Percentiles rank a stretch among this genome's conserved stretches.
These are phyloP conservation scores for Backusella tuberculispora DNA, from an alignment of 192 early-diverging fungal species.

Conservation along the genomic window DNA sequence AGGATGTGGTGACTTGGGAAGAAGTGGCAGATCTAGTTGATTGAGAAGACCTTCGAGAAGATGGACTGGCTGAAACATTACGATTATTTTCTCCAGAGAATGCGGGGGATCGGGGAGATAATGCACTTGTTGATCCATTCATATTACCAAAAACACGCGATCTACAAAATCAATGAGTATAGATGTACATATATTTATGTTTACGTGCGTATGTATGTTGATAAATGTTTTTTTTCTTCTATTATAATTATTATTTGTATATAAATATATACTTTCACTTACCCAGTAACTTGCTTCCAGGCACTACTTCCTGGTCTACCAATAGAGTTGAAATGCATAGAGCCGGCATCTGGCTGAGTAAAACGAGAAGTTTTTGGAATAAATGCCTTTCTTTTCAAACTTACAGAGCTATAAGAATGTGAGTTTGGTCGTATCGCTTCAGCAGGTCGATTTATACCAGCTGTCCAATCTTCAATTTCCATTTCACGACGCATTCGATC, in stretches of 20 bases:
- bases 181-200: constrained; percentile 1
- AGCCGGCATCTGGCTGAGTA: constrained; percentile 37
- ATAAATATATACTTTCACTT: background rate
- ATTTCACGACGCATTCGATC: constrained; percentile 68
- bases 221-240: background rate
- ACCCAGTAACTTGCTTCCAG: constrained; percentile 33
- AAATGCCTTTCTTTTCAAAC: constrained; percentile 5
- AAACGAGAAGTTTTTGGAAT: constrained; percentile 42
- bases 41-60: constrained; percentile 29
- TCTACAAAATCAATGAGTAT: constrained; percentile 8
- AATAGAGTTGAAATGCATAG: constrained; percentile 31
- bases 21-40: constrained; percentile 20
- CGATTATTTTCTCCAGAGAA: constrained; percentile 10
- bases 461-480: constrained; percentile 79
- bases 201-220: background rate
- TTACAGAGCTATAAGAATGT: background rate
- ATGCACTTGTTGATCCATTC: constrained; percentile 4
- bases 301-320: constrained; percentile 28
- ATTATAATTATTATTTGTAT: background rate
- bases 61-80: constrained; percentile 12
- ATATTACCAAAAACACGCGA: constrained; percentile 10
- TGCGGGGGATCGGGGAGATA: background rate
- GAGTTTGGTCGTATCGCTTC: constrained; percentile 32
- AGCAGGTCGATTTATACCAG: constrained; percentile 65
- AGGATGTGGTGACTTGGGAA: constrained; percentile 1